Evolutionary conservation across 2,329 filamentous ascomycete genomes (phyloP), one percentile per base, ranked within the genome.

Genomic region (Talaromyces albobiverticillius): DNA sequence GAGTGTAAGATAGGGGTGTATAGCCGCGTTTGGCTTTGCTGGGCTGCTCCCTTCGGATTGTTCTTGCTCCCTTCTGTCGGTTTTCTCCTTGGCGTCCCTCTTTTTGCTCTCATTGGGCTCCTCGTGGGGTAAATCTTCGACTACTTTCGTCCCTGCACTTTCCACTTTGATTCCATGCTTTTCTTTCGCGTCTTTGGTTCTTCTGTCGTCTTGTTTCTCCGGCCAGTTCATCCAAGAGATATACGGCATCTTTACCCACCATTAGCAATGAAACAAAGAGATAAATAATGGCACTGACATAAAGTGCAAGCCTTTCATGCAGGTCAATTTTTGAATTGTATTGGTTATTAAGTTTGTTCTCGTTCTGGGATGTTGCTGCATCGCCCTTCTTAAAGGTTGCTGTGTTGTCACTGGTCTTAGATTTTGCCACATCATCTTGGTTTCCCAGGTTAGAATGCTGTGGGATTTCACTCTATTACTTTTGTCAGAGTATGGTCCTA

Each of bases 1-100:
- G 14, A 59, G 52, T 8, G 55, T 59, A 51, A 59, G 48, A 11
- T 38, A 38, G 16, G 26, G 42, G 48, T 57, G 51, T 3, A 31
- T 20, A 23, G 42, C 18, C n/a, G 14, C 16, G 1, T 13, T 42
- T 23, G 40, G 8, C 10, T 20, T 22, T 22, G 40, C 6, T 42
- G 10, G 6, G 20, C 14, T 20, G 7, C 13, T 11, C 7, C 23
- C 18, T 22, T 42, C 8, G 18, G 16, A 23, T 22, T 10, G 23
- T 20, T 42, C 40, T 42, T 42, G 4, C 18, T 42, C 20, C 18
- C 5, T 13, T 42, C 40, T 13, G 40, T 23, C 40, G 11, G 18
- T 11, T 20, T 42, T 14, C 18, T 18, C 5, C 5, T 42, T 4
- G 0, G 3, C 4, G 40, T 22, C 18, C 14, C 20, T 23, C 23